Conservation (phyloP, 1,284 basidiomycete genomes). For the Porogramme epimiltina region DNA sequence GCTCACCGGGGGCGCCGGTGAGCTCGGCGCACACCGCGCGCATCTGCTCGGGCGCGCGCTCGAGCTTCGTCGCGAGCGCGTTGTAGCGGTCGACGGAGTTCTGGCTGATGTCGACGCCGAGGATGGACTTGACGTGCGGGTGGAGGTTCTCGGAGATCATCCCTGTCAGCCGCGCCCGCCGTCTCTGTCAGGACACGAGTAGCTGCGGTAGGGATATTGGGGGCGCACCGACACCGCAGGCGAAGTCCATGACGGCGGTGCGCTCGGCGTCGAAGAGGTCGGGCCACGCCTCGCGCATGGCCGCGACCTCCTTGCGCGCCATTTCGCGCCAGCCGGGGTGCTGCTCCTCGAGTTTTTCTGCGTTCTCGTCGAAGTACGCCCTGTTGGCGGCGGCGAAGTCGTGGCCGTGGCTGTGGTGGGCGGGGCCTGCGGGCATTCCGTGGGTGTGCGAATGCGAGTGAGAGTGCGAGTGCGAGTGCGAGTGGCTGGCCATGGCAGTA, state of each 20-base stretch:
- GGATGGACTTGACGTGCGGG: conserved; percentile 53
- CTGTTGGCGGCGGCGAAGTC: conserved; percentile 33
- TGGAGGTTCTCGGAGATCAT: conserved; percentile 55
- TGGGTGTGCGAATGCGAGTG: background rate
- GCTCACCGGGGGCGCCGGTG: conserved; percentile 44
- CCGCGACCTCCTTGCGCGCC: conserved; percentile 38
- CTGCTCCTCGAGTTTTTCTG: conserved; percentile 31
- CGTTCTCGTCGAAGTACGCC: conserved; percentile 33
- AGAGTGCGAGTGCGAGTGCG: background rate
- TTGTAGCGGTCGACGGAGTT: conserved; percentile 67
- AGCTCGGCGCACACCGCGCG: conserved; percentile 53
- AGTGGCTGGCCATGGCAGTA: background rate
- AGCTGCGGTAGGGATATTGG: too few relatives aligned
- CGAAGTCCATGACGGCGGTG: conserved; percentile 67
- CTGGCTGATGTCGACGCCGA: conserved; percentile 74
- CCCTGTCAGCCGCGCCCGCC: conserved; percentile 38
- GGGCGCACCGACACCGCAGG: conserved; percentile 63
- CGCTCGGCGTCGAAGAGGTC: conserved; percentile 49
- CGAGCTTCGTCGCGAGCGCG: conserved; percentile 52
- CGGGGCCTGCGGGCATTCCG: background rate
- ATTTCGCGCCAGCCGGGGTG: conserved; percentile 27
- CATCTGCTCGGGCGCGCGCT: conserved; percentile 60
- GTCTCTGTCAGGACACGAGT: background rate
- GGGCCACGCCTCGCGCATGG: conserved; percentile 45
- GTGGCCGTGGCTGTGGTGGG: conserved; percentile 2